These are phyloP conservation scores for Nevesoporus exiguus DNA, from an alignment of 768 basidiomycete genomes.

Conservation along the genomic window DNA sequence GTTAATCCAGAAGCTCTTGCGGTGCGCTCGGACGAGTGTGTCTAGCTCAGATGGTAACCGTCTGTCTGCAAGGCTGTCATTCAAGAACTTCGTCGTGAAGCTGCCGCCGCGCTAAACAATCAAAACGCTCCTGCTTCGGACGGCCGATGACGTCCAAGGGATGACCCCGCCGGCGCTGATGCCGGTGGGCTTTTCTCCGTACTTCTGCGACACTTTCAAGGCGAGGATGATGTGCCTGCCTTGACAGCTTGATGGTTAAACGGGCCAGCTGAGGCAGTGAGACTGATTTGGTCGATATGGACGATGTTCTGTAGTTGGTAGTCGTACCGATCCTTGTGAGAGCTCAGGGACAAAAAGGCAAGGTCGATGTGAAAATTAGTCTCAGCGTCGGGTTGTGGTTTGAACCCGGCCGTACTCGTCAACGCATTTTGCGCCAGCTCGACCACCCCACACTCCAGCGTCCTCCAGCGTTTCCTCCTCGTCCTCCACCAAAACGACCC, in stretches of 20 bases:
- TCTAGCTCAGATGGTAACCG: slow-evolving; percentile 3
- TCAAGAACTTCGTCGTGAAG: slow-evolving; percentile 78
- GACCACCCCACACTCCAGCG: background rate
- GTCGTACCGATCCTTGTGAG: background rate
- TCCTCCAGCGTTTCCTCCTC: too few species aligned
- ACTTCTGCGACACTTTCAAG: background rate
- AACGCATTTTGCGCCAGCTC: background rate
- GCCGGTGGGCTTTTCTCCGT: background rate
- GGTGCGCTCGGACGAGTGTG: slow-evolving; percentile 43
- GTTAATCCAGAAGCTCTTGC: slow-evolving; percentile 91
- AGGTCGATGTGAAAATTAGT: slow-evolving; percentile 14
- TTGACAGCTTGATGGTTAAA: slow-evolving; percentile 3
- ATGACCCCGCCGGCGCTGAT: background rate
- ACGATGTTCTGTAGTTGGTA: slow-evolving; percentile 18
- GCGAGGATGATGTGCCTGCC: slow-evolving; percentile 11
- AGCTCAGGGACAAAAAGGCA: background rate
- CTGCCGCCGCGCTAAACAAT: slow-evolving; percentile 39
- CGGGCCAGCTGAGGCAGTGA: slow-evolving; percentile 6
- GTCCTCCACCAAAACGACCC: too few species aligned
- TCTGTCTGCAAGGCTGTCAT: slow-evolving; percentile 62
- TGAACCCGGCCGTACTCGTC: slow-evolving; percentile 1
- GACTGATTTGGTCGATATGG: slow-evolving; percentile 21
- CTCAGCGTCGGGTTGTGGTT: background rate
- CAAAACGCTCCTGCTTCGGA: slow-evolving; percentile 22
- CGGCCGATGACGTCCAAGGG: slow-evolving; percentile 16